Conservation (phyloP, 1,284 basidiomycete genomes). For the Sporisorium exsertum region DNA sequence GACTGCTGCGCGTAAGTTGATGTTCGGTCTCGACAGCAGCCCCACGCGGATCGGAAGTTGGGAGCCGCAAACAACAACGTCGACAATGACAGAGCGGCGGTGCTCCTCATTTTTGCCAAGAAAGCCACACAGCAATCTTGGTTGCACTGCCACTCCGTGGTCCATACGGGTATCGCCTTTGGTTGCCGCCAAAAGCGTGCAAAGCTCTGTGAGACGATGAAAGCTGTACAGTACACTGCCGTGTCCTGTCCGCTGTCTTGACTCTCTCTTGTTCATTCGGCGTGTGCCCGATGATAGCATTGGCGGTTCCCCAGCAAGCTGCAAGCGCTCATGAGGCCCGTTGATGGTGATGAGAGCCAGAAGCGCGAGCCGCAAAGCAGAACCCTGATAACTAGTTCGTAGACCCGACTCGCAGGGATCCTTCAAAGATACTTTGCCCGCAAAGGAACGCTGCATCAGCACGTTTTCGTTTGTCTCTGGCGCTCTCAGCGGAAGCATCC, state of each 20-base stretch:
- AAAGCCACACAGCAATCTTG: conserved; percentile 2
- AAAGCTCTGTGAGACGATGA: neutral
- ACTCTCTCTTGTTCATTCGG: neutral
- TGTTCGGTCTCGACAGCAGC: neutral
- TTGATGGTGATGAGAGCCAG: neutral
- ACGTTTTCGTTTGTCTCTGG: neutral
- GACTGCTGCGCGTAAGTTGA: neutral
- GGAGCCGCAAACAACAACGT: neutral
- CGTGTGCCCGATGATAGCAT: neutral
- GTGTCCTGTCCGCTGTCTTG: neutral
- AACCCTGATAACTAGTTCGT: neutral
- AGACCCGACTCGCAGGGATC: neutral
- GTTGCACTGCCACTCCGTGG: conserved; percentile 10
- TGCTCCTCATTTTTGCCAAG: conserved; percentile 8
- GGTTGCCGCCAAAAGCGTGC: too few relatives aligned
- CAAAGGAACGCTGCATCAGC: neutral
- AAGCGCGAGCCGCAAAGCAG: too few relatives aligned
- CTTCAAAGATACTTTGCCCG: neutral
- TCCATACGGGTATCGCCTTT: too few relatives aligned
- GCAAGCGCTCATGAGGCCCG: neutral
- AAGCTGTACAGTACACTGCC: too few relatives aligned
- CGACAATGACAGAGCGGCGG: conserved; percentile 1
- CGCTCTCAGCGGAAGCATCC: neutral
- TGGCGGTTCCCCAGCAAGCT: neutral
- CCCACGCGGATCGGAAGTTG: neutral